Conservation (phyloP, 2,329 filamentous ascomycete genomes). For the Stemphylium vesicarium region DNA sequence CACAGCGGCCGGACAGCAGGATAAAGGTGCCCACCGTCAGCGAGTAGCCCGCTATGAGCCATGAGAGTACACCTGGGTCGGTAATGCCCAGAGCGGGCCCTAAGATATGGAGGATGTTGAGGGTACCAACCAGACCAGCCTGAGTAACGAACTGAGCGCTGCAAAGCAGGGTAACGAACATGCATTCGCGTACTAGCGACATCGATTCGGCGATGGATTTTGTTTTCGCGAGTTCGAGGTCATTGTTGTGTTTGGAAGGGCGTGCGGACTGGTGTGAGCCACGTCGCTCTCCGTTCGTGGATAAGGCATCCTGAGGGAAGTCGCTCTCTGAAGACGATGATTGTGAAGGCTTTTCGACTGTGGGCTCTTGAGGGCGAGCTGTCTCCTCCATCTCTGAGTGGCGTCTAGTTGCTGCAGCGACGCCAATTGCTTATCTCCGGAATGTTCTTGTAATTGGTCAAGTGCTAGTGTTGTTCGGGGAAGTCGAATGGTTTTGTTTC, state of each 20-base stretch:
- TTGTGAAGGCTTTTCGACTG: neutral
- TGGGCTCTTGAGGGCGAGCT: neutral
- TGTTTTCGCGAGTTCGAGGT: conserved; percentile 25
- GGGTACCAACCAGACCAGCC: conserved; percentile 43
- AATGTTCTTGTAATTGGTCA: too few relatives aligned
- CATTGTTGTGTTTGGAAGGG: neutral
- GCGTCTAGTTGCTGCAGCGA: neutral
- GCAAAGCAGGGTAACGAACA: conserved; percentile 37
- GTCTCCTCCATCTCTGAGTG: neutral
- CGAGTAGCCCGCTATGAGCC: conserved; percentile 58
- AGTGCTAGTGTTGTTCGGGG: too few relatives aligned
- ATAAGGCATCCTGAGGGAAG: neutral
- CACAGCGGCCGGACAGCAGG: conserved; percentile 56
- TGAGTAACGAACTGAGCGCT: conserved; percentile 51
- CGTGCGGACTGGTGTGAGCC: neutral
- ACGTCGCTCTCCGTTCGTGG: neutral
- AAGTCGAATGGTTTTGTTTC: too few relatives aligned
- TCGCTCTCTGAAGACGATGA: neutral
- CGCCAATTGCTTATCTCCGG: too few relatives aligned
- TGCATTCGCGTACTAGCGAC: conserved; percentile 30
- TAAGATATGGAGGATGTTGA: conserved; percentile 54
- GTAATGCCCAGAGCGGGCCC: conserved; percentile 50
- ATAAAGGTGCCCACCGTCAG: conserved; percentile 60
- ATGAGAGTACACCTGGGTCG: conserved; percentile 52
- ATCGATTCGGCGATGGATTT: conserved; percentile 32